Percentiles rank a stretch among this genome's conserved stretches.
Evolutionary conservation across 2,329 filamentous ascomycete genomes (phyloP).

Genomic region (Pestalotiopsis sp.): DNA sequence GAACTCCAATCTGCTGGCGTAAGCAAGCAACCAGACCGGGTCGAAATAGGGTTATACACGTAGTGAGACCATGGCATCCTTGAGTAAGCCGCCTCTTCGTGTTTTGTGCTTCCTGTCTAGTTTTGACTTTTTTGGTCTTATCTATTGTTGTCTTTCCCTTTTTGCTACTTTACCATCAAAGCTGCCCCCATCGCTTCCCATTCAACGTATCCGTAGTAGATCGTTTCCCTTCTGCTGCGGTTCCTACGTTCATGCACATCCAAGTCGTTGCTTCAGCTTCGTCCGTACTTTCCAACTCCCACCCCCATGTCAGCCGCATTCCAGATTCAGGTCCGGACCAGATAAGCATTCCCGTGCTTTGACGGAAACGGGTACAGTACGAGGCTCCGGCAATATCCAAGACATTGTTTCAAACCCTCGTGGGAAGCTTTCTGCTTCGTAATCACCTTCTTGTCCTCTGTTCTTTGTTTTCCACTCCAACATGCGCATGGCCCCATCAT

Average conservation of each 20-base stretch:
- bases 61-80: conserved; percentile 17
- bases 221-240: not conserved
- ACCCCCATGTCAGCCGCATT: conserved; percentile 1
- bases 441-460: not conserved
- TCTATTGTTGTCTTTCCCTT: not conserved
- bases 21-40: conserved; percentile 3
- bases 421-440: not conserved
- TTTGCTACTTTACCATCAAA: not conserved
- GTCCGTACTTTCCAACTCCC: not conserved
- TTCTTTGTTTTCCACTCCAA: not conserved
- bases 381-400: not conserved
- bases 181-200: not conserved
- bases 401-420: conserved; percentile 6
- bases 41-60: not conserved
- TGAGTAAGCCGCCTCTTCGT: conserved; percentile 16
- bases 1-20: conserved; percentile 4
- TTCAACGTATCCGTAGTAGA: not conserved
- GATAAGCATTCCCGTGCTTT: conserved; percentile 5
- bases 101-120: not conserved
- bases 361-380: conserved; percentile 4
- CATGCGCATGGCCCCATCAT: not conserved
- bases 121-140: not conserved
- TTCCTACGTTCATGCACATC: not conserved
- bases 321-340: not conserved
- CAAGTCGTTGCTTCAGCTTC: conserved; percentile 7